Percentiles rank a stretch among this genome's conserved stretches.
These are phyloP conservation scores for Marasmius oreades DNA, from an alignment of 1,284 basidiomycete species.

Conservation along the genomic window DNA sequence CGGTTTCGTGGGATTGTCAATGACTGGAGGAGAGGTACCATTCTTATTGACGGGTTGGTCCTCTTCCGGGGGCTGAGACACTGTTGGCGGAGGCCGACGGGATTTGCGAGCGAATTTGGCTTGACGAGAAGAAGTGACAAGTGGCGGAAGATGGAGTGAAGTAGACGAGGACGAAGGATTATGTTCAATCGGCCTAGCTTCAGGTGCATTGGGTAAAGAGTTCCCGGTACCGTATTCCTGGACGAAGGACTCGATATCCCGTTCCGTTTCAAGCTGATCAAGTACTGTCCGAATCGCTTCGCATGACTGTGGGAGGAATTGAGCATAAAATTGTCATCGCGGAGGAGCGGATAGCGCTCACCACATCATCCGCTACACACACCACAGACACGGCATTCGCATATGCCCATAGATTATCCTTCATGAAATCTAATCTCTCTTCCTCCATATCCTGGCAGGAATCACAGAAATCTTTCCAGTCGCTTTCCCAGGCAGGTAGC, in stretches of 20 bases:
- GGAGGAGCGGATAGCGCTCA: constrained; percentile 28
- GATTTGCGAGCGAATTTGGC: constrained; percentile 7
- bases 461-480: constrained; percentile 77
- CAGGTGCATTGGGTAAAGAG: constrained; percentile 58
- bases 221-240: constrained; percentile 61
- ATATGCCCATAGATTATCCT: constrained; percentile 76
- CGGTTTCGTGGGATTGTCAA: not conserved
- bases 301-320: constrained; percentile 47
- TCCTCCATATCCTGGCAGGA: constrained; percentile 80
- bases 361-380: constrained; percentile 79
- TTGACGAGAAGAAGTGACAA: constrained; percentile 1
- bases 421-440: constrained; percentile 75
- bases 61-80: constrained; percentile 1
- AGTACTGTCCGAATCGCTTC: constrained; percentile 61
- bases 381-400: constrained; percentile 77
- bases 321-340: not conserved
- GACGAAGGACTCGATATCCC: constrained; percentile 60
- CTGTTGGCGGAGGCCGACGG: not conserved
- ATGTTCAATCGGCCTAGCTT: constrained; percentile 31
- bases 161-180: constrained; percentile 2
- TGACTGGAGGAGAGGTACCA: not conserved
- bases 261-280: constrained; percentile 57
- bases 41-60: not conserved
- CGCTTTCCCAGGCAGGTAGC: constrained; percentile 64
- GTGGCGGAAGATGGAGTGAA: not conserved